Evolutionary conservation across 129 eudicot species (phyloP), one percentile per base, ranked within the genome.

Genomic region (Gnaphalium uliginosum): DNA sequence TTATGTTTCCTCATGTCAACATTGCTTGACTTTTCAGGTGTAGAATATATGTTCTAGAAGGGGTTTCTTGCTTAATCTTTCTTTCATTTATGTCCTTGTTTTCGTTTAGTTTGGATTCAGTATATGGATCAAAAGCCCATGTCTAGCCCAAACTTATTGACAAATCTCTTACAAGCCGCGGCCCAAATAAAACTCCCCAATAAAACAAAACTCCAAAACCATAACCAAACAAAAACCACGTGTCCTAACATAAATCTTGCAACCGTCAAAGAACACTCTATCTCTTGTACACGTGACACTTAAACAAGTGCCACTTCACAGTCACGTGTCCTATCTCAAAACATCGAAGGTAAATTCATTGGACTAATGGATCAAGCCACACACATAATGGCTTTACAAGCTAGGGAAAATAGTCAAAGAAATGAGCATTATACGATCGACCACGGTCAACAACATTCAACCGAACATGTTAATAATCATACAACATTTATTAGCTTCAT

Each of bases 211-310:
- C 17, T 11, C 50, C 50, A 10, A 76, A 29, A 76, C 6, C 63
- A 18, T 9, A 65, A 39, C 27, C 59, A 19, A 73, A 74, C 74
- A 21, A 73, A 77, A 75, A 48, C 18, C 73, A 86, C 87, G 91
- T 87, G 91, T 87, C 84, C 14, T 59, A 23, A 50, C 35, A 26
- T 18, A 19, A 66, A 57, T 57, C 86, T 84, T 81, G 83, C 83
- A 82, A 67, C 76, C 83, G 53, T 25, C 81, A 82, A 81, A 82
- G 72, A 82, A 51, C 62, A 51, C 46, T 29, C 60, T 13, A 56
- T 56, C 73, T 62, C 78, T 53, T 54, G 73, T 54, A 72, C 82
- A 81, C 88, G 88, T 81, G 82, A 71, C 84, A 74, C 66, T 33
- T 29, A n/a, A 69, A 76, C 83, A 87, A 82, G 82, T 85, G 82